Percentiles rank a stretch among this genome's conserved stretches.
These are phyloP conservation scores for Coniferiporia weirii DNA, from an alignment of 1,284 basidiomycete species.

Conservation along the genomic window DNA sequence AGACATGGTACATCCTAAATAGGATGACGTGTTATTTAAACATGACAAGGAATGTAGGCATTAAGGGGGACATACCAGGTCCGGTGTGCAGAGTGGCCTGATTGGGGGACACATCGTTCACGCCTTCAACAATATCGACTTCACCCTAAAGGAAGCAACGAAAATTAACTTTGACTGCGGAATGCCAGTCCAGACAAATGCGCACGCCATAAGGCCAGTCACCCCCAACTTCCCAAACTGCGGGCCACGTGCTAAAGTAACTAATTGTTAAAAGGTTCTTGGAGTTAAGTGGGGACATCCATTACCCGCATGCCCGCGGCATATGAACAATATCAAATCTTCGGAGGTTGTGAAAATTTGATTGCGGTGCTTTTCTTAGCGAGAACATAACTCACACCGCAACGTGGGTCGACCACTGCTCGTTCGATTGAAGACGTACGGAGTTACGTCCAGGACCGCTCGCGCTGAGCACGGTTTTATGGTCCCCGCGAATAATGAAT, in stretches of 20 bases:
- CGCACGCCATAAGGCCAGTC: constrained; percentile 30
- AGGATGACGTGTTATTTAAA: not conserved
- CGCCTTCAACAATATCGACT: constrained; percentile 36
- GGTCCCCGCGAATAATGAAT: constrained; percentile 40
- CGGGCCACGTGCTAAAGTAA: constrained; percentile 34
- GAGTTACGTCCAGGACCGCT: constrained; percentile 33
- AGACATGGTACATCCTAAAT: constrained; percentile 17
- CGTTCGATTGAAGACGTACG: constrained; percentile 30
- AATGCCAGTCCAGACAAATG: not conserved
- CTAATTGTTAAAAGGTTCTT: constrained; percentile 5
- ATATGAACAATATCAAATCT: constrained; percentile 38
- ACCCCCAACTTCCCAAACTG: constrained; percentile 36
- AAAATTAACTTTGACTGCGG: not conserved
- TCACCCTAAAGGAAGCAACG: constrained; percentile 23
- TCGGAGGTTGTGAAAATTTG: not conserved
- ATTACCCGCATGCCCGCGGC: constrained; percentile 61
- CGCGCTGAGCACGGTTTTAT: constrained; percentile 27
- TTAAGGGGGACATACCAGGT: constrained; percentile 24
- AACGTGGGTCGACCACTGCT: constrained; percentile 30
- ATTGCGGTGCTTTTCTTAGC: not conserved
- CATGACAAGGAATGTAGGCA: constrained; percentile 2
- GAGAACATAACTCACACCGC: constrained; percentile 24
- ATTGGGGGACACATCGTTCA: constrained; percentile 32
- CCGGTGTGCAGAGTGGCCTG: constrained; percentile 40
- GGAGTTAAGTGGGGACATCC: not conserved